Percentiles rank a stretch among this genome's conserved stretches.
Conservation (phyloP, 2,329 filamentous ascomycete genomes). For the Magnaporthales sp. region DNA sequence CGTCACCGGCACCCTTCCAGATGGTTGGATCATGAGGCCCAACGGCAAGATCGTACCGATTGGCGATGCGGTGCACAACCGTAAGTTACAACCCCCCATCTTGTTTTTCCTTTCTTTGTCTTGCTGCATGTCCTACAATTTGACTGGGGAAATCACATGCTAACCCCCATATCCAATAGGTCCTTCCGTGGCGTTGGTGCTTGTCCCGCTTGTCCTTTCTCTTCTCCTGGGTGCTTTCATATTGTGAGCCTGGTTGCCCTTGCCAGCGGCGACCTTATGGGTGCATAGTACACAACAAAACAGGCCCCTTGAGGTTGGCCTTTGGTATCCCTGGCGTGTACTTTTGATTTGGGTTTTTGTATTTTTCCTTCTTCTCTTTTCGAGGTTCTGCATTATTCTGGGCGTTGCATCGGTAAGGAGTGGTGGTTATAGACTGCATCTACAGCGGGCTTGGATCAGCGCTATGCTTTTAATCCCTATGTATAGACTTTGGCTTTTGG, state of each 20-base stretch:
- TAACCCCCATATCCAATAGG: background rate
- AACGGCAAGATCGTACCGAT: slow-evolving; percentile 72
- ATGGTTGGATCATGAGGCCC: slow-evolving; percentile 71
- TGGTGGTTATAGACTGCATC: background rate
- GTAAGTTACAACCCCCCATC: background rate
- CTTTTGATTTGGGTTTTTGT: background rate
- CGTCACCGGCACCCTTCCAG: slow-evolving; percentile 52
- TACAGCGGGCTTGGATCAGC: background rate
- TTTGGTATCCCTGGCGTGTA: background rate
- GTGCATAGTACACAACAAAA: too few relatives aligned
- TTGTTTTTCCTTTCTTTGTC: background rate
- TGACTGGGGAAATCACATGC: background rate
- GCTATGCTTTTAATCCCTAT: background rate
- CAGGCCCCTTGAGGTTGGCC: background rate
- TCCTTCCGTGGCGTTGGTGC: background rate
- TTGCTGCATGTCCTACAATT: background rate
- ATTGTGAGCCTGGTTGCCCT: too few relatives aligned
- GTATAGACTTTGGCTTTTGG: background rate
- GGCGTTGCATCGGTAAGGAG: background rate
- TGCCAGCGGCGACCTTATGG: too few relatives aligned
- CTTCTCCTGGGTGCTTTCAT: background rate
- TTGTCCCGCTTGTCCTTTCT: background rate
- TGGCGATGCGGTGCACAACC: background rate
- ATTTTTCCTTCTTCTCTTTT: too few relatives aligned
- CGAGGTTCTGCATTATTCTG: background rate